phyloP scores from a whole-genome alignment of 2,329 filamentous ascomycete genomes.

The Aspergillus caelatus region DNA sequence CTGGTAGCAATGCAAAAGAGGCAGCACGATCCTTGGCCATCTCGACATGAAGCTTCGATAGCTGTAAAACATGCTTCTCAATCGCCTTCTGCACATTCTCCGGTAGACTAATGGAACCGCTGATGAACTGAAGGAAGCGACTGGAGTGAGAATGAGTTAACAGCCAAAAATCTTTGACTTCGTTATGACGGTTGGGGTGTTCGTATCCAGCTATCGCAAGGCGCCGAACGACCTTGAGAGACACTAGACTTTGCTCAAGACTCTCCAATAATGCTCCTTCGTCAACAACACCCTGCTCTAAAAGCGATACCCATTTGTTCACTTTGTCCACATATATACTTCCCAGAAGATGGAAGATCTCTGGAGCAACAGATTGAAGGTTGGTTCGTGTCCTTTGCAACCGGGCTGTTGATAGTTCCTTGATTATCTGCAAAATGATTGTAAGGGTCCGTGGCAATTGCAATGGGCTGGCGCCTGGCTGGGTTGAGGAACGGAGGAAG shows the following conservation, averaged over 20 bases:
- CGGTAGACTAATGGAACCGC: conserved; percentile 58
- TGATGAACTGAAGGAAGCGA: conserved; percentile 69
- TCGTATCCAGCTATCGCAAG: conserved; percentile 82
- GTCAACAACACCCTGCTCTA: conserved; percentile 61
- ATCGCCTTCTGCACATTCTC: conserved; percentile 62
- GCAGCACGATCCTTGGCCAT: conserved; percentile 80
- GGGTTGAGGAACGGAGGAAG: conserved; percentile 61
- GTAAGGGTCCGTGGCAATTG: conserved; percentile 73
- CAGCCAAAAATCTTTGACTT: conserved; percentile 79
- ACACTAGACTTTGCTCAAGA: conserved; percentile 75
- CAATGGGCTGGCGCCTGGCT: conserved; percentile 59
- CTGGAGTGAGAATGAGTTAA: conserved; percentile 76
- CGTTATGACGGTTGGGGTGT: conserved; percentile 74
- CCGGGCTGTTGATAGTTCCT: conserved; percentile 82
- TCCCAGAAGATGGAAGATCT: conserved; percentile 78
- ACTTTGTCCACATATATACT: conserved; percentile 78
- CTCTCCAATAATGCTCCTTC: conserved; percentile 62
- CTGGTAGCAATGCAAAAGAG: conserved; percentile 79
- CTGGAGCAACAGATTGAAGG: conserved; percentile 76
- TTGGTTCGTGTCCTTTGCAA: conserved; percentile 74
- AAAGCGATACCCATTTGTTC: conserved; percentile 65
- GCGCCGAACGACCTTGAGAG: conserved; percentile 78
- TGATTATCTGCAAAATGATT: conserved; percentile 82
- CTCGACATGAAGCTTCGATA: conserved; percentile 87
- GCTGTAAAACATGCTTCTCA: conserved; percentile 86